phyloP scores from a whole-genome alignment of 2,329 filamentous ascomycete genomes.

The Aureobasidium sp. region DNA sequence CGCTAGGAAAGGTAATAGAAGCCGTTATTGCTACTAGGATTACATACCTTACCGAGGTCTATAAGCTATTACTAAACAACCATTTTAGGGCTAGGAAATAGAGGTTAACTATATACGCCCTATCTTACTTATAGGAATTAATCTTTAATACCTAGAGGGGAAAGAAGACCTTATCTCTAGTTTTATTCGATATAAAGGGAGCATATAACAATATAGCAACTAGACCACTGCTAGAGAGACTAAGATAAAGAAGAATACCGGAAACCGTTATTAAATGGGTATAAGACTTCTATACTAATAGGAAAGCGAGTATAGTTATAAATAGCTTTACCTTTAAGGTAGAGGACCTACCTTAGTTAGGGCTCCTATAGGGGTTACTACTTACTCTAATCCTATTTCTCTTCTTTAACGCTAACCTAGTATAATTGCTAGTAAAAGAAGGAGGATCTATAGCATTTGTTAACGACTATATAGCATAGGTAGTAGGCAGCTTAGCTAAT shows the following conservation, averaged over 20 bases:
- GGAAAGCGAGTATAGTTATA: conserved; percentile 15
- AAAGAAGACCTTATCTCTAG: conserved; percentile 24
- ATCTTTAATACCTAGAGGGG: conserved; percentile 24
- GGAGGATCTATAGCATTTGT: conserved; percentile 21
- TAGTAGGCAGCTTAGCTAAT: conserved; percentile 15
- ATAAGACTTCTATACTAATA: conserved; percentile 22
- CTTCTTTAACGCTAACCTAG: conserved; percentile 25
- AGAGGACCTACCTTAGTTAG: not conserved
- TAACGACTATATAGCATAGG: conserved; percentile 22
- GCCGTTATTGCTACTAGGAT: conserved; percentile 25
- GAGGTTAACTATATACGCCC: conserved; percentile 27
- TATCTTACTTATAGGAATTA: conserved; percentile 23
- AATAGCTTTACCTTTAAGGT: conserved; percentile 11
- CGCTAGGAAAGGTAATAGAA: conserved; percentile 18
- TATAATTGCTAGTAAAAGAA: conserved; percentile 15
- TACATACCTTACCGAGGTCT: conserved; percentile 22
- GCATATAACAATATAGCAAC: conserved; percentile 32
- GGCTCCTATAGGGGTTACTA: conserved; percentile 4
- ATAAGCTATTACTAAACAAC: conserved; percentile 27
- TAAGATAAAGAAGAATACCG: conserved; percentile 23
- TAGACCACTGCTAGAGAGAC: conserved; percentile 11
- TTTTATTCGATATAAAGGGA: conserved; percentile 34
- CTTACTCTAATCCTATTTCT: conserved; percentile 18
- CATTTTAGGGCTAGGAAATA: conserved; percentile 31
- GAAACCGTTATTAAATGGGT: conserved; percentile 20